Evolutionary conservation across 2,329 filamentous ascomycete genomes (phyloP).

Genomic region (Macroventuria anomochaeta): DNA sequence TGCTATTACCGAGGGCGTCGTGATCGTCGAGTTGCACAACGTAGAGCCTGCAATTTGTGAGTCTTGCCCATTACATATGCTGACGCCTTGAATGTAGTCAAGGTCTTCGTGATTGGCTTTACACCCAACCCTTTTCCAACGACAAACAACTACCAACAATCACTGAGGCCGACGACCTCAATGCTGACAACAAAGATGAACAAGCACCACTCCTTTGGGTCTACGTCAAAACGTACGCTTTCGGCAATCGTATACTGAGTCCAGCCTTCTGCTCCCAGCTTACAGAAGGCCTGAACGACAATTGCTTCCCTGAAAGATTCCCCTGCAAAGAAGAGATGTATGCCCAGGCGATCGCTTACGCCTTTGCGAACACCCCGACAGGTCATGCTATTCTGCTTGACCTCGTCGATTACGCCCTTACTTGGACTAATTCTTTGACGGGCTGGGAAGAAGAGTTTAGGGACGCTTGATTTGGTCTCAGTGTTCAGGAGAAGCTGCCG

Average conservation of each 20-base stretch:
- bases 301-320: not conserved
- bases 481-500: not conserved
- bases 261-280: not conserved
- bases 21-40: not conserved
- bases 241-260: not conserved
- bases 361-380: not conserved
- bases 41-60: not conserved
- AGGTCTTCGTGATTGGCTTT: not conserved
- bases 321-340: not conserved
- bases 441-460: not conserved
- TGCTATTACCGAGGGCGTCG: not conserved
- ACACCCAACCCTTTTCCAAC: not conserved
- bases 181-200: constrained; percentile 9
- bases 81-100: not conserved
- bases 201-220: not conserved
- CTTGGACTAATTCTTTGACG: not conserved
- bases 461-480: not conserved
- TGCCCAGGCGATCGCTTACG: not conserved
- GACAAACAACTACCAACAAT: not conserved
- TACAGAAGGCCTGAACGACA: not conserved
- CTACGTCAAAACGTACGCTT: not conserved
- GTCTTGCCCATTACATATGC: not conserved
- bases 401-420: not conserved
- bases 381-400: not conserved
- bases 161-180: not conserved